Percentiles rank a stretch among this genome's conserved stretches.
These are phyloP conservation scores for Sphaerulina populicola DNA, from an alignment of 2,329 filamentous ascomycete species.

Conservation along the genomic window DNA sequence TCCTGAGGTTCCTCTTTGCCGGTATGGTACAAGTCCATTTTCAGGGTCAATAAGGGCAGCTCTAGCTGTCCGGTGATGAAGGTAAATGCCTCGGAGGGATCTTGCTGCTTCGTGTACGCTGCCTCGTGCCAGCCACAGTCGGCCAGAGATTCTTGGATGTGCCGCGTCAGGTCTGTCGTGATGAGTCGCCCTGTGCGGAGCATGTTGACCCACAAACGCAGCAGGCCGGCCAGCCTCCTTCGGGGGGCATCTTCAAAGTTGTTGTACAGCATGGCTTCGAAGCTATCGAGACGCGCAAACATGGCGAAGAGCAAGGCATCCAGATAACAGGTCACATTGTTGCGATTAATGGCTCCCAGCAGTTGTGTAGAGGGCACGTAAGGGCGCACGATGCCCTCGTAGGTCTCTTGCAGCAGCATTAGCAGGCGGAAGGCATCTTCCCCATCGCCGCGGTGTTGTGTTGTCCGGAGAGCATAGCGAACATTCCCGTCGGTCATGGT, in stretches of 20 bases:
- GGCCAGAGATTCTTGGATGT: conserved; percentile 72
- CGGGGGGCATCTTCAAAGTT: conserved; percentile 64
- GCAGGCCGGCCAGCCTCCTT: conserved; percentile 63
- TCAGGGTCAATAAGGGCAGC: conserved; percentile 76
- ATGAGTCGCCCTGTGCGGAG: conserved; percentile 77
- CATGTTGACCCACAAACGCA: conserved; percentile 91
- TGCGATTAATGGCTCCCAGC: conserved; percentile 76
- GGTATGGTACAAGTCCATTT: conserved; percentile 90
- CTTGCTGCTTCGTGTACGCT: conserved; percentile 69
- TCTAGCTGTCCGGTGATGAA: conserved; percentile 89
- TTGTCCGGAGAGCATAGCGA: conserved; percentile 52
- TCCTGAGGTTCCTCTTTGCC: conserved; percentile 74
- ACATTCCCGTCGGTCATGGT: conserved; percentile 55
- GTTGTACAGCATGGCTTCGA: conserved; percentile 83
- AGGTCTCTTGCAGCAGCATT: conserved; percentile 68
- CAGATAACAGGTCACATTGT: conserved; percentile 86
- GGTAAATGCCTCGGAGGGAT: conserved; percentile 89
- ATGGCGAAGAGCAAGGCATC: conserved; percentile 90
- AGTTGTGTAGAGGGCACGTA: conserved; percentile 66
- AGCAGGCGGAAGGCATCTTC: conserved; percentile 70
- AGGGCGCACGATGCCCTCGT: conserved; percentile 66
- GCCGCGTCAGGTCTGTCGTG: conserved; percentile 70
- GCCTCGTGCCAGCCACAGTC: conserved; percentile 87
- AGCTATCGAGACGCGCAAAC: conserved; percentile 83
- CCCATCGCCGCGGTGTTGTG: conserved; percentile 57